Evolutionary conservation across 23 red algal species (phyloP).

Genomic region (Porphyridium purpureum): DNA sequence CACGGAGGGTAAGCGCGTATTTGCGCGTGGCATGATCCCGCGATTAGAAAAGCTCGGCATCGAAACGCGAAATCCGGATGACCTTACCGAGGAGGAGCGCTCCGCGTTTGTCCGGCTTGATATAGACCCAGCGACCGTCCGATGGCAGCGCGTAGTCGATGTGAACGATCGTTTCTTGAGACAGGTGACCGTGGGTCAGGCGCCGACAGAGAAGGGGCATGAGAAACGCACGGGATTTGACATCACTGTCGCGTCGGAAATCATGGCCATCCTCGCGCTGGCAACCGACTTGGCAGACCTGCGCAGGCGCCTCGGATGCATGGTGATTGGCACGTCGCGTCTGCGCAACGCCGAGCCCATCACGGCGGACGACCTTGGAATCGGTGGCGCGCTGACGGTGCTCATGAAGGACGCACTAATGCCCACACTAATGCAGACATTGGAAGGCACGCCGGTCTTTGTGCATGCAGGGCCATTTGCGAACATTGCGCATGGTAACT

Average conservation of each 20-base stretch:
- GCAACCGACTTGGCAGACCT: slow-evolving; percentile 64
- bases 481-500: slow-evolving; percentile 96
- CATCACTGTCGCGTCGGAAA: slow-evolving; percentile 92
- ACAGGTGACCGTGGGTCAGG: slow-evolving; percentile 43
- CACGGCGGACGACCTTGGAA: slow-evolving; percentile 94
- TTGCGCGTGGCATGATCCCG: slow-evolving; percentile 43
- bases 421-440: slow-evolving; percentile 89
- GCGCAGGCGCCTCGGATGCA: slow-evolving; percentile 63
- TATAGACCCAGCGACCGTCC: slow-evolving; percentile 77
- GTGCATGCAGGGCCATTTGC: slow-evolving; percentile 98
- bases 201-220: slow-evolving; percentile 48
- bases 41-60: slow-evolving; percentile 87
- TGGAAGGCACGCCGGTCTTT: slow-evolving; percentile 92
- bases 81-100: slow-evolving; percentile 60
- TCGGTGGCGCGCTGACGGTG: slow-evolving; percentile 85
- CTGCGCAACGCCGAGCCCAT: slow-evolving; percentile 20
- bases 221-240: slow-evolving; percentile 67
- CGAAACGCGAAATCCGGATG: slow-evolving; percentile 32
- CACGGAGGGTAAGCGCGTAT: slow-evolving; percentile 51
- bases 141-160: slow-evolving; percentile 87
- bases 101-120: slow-evolving; percentile 74
- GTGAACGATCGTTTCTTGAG: slow-evolving; percentile 89
- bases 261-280: slow-evolving; percentile 96
- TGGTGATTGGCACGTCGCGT: slow-evolving; percentile 56
- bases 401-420: slow-evolving; percentile 92